These are phyloP conservation scores for Leccinum holopus DNA, from an alignment of 1,284 basidiomycete species.

Conservation along the genomic window DNA sequence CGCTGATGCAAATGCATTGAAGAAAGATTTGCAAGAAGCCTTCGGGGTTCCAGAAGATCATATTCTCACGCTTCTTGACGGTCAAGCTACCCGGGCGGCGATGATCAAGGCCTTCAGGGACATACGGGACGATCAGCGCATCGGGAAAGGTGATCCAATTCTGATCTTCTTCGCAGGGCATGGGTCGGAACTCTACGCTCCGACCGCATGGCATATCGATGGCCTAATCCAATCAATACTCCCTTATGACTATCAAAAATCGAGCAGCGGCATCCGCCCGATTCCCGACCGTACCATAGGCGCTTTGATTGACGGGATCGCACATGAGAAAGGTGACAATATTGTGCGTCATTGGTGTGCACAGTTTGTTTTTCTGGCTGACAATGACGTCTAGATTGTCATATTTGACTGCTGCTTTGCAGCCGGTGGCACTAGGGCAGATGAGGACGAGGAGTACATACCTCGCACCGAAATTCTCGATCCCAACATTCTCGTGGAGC, in stretches of 20 bases:
- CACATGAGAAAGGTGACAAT: slow-evolving; percentile 57
- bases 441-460: slow-evolving; percentile 35
- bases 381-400: slow-evolving; percentile 35
- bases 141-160: slow-evolving; percentile 56
- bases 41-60: slow-evolving; percentile 54
- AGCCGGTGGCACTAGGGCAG: slow-evolving; percentile 34
- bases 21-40: slow-evolving; percentile 47
- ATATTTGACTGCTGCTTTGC: slow-evolving; percentile 63
- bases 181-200: slow-evolving; percentile 51
- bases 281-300: slow-evolving; percentile 56
- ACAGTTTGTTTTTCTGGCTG: background rate
- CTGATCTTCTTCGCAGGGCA: slow-evolving; percentile 66
- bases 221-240: slow-evolving; percentile 54
- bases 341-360: slow-evolving; percentile 31
- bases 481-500: slow-evolving; percentile 42
- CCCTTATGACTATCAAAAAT: slow-evolving; percentile 50
- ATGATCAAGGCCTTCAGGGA: slow-evolving; percentile 54
- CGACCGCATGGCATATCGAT: slow-evolving; percentile 44
- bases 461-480: slow-evolving; percentile 44
- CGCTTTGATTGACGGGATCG: slow-evolving; percentile 51
- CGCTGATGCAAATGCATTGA: slow-evolving; percentile 53
- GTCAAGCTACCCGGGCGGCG: slow-evolving; percentile 50
- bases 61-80: slow-evolving; percentile 51
- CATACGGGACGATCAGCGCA: slow-evolving; percentile 50
- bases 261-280: slow-evolving; percentile 28